Evolutionary conservation across 257 asterid genomes (phyloP), one percentile per base, ranked within the genome.

Genomic region (Solanum piurae): DNA sequence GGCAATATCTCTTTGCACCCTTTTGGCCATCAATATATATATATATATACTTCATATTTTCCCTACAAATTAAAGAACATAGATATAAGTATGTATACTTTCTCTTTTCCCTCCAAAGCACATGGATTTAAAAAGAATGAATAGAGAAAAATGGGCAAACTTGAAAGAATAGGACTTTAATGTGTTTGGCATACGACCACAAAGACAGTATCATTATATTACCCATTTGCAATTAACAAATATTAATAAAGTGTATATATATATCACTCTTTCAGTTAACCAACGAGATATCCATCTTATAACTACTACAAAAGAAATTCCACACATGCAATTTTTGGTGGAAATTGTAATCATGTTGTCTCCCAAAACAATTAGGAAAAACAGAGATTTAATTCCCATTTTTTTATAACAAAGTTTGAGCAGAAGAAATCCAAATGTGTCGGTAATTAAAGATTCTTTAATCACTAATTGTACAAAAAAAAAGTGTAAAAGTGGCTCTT

Each of bases 291-390:
- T 46, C 42, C 68, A 49, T 82, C 69, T 82, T 49, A 83, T 40
- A 84, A 75, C 86, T 84, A 10, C 27, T 16, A 14, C 27, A 9
- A 49, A 18, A 86, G 75, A 84, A 13, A 44, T 34, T 33, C 84
- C 55, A 44, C 83, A 88, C 34, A 68, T 73, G 89, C 75, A 75
- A 88, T 58, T 87, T 90, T 33, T 34, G 87, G 95, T 94, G 94
- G 95, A 90, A 90, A 85, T 86, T 89, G 92, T 91, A 92, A 94
- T 92, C 91, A 94, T 94, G 87, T 73, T 91, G 93, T 90, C 88
- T 88, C 92, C 91, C 89, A 92, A 85, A 86, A 87, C 42, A 37
- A 85, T 76, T 82, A 83, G 68, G 87, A 64, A 87, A 44, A 90
- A 86, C 82, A 86, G 52, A 29, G 77, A 92, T 71, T 77, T 52